Percentiles rank a stretch among this genome's conserved stretches.
Conservation (phyloP, 78 protist species). For the Pigoraptor vietnamica region DNA sequence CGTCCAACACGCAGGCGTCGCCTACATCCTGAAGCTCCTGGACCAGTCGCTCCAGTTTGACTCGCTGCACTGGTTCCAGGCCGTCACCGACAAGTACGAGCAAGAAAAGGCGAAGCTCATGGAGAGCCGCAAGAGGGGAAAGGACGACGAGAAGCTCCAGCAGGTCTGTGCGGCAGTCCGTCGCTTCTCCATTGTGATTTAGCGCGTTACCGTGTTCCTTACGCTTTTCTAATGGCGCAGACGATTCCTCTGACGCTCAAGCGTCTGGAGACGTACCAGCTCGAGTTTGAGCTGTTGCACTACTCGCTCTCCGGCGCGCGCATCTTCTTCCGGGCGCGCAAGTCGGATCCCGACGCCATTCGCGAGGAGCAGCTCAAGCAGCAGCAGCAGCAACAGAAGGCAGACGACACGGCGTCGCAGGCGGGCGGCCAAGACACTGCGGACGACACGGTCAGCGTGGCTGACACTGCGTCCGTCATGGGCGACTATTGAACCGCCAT, state of each 20-base stretch:
- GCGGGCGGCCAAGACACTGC: background rate
- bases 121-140: slow-evolving; percentile 3
- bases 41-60: slow-evolving; percentile 71
- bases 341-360: background rate
- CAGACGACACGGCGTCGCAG: background rate
- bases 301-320: slow-evolving; percentile 67
- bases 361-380: background rate
- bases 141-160: slow-evolving; percentile 46
- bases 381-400: background rate
- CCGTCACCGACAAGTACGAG: background rate
- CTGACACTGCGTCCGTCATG: background rate
- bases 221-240: no score
- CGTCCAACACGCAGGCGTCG: slow-evolving; percentile 52
- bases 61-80: slow-evolving; percentile 89
- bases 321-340: slow-evolving; percentile 56
- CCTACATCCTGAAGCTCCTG: slow-evolving; percentile 79
- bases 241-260: slow-evolving; percentile 30
- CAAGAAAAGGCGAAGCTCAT: slow-evolving; percentile 1
- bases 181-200: no score
- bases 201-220: no score
- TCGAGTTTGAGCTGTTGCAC: slow-evolving; percentile 64
- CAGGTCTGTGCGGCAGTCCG: no score
- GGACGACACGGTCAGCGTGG: background rate
- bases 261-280: slow-evolving; percentile 35
- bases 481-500: background rate